Evolutionary conservation across 2,329 filamentous ascomycete genomes (phyloP).

Genomic region (Tricladium varicosporioides): DNA sequence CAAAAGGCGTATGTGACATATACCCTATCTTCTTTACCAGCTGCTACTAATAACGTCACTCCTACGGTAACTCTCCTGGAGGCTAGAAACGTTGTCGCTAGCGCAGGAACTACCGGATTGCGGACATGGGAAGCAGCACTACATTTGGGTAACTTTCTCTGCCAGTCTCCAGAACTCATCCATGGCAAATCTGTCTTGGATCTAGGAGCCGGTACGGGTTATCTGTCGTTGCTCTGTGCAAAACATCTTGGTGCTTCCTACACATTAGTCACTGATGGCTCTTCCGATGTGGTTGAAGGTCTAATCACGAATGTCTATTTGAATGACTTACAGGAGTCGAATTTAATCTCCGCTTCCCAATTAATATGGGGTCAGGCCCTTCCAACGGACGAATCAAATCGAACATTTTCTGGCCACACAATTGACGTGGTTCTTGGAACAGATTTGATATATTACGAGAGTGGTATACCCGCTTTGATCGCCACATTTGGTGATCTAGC

Average conservation of each 20-base stretch:
- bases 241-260: constrained; percentile 59
- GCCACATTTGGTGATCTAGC: constrained; percentile 64
- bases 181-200: constrained; percentile 62
- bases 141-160: constrained; percentile 69
- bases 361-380: constrained; percentile 42
- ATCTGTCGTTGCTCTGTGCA: constrained; percentile 71
- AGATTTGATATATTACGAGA: constrained; percentile 74
- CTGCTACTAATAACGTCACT: not conserved
- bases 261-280: constrained; percentile 71
- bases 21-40: constrained; percentile 28
- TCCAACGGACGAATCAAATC: not conserved
- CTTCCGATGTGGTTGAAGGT: constrained; percentile 66
- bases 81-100: constrained; percentile 65
- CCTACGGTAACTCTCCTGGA: constrained; percentile 63
- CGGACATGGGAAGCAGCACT: constrained; percentile 81
- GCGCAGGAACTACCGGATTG: constrained; percentile 70
- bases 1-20: constrained; percentile 76
- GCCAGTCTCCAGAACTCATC: constrained; percentile 39
- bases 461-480: constrained; percentile 61
- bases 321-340: constrained; percentile 57
- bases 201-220: constrained; percentile 74
- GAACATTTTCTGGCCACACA: constrained; percentile 34
- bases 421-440: constrained; percentile 69
- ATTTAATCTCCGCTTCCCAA: constrained; percentile 56
- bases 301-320: constrained; percentile 67